Base-by-base conservation (phyloP, 2,329 filamentous ascomycete genomes). In the Sporothrix globosa region DNA sequence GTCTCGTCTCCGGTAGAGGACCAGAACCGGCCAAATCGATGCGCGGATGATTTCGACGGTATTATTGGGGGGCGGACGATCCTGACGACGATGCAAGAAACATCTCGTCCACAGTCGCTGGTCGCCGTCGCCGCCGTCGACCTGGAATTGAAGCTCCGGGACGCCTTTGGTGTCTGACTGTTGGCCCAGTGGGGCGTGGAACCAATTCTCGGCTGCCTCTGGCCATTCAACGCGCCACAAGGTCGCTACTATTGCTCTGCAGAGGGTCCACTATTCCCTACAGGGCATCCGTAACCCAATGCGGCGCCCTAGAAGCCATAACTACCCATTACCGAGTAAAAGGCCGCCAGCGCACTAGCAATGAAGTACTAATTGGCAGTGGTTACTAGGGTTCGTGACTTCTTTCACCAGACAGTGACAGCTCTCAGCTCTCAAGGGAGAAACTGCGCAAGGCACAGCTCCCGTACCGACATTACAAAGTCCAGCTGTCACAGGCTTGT, bases 131-230 rank as follows among this genome's bases (percentile, higher is more conserved):
- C 52, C 21, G 27, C 30, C 52, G 21, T 30, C 50, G 10, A 5
- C 27, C 10, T 21, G 7, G 53, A 19, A 17, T 9, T 56, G 48
- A 19, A 17, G 48, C 19, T 34, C 53, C 13, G 5, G 1, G 52
- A 24, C 24, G 27, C 21, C 39, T 58, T 58, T 6, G 50, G 10
- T 24, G 30, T 54, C 65, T 67, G 65, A 67, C 65, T 67, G 50
- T 67, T 44, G 63, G 54, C 54, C 58, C n/a, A 67, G 65, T 67
- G 65, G 65, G 50, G 63, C 46, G 30, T 44, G 65, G 65, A 41
- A 34, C 65, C 50, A 24, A 14, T 27, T 24, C 27, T 14, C 13
- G 19, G 63, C 27, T 67, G 30, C 13, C 30, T 67, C 30, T 53
- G n/a, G 48, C 46, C 30, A 53, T 53, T 24, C 48, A 53, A 48